Conservation (phyloP, 2,329 filamentous ascomycete genomes). For the Sporothrix euskadiensis region DNA sequence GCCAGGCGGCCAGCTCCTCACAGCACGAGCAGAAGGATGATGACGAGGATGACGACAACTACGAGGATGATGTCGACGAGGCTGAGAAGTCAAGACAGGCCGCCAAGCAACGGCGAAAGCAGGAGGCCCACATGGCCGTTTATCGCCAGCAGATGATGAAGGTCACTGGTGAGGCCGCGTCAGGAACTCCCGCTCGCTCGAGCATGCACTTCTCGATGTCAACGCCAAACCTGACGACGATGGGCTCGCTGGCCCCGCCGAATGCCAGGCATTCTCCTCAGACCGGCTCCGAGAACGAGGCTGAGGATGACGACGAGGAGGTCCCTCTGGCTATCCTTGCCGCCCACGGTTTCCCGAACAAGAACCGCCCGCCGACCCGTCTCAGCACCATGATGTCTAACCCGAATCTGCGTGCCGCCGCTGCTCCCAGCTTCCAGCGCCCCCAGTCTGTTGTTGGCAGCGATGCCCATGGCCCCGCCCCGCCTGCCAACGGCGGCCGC, state of each 20-base stretch:
- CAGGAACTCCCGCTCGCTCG: constrained; percentile 52
- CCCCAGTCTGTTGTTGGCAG: constrained; percentile 61
- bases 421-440: constrained; percentile 50
- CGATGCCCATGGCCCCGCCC: constrained; percentile 32
- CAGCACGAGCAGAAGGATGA: constrained; percentile 55
- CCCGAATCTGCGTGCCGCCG: constrained; percentile 64
- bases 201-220: constrained; percentile 60
- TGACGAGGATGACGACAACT: constrained; percentile 63
- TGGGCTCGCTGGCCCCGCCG: constrained; percentile 34
- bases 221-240: constrained; percentile 58
- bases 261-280: constrained; percentile 38
- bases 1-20: constrained; percentile 45
- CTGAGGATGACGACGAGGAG: constrained; percentile 80
- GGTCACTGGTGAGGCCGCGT: constrained; percentile 72
- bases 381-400: constrained; percentile 67
- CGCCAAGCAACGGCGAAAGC: constrained; percentile 76
- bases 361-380: constrained; percentile 70
- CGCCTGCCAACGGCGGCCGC: constrained; percentile 46
- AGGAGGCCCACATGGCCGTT: constrained; percentile 85
- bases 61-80: constrained; percentile 77
- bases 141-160: constrained; percentile 98
- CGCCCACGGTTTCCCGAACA: constrained; percentile 84
- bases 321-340: constrained; percentile 82
- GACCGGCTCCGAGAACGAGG: constrained; percentile 52
- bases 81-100: constrained; percentile 71